Percentiles rank a stretch among this genome's conserved stretches.
Evolutionary conservation across 179 eudicot species (phyloP).

Genomic region (Pouteria campechiana): DNA sequence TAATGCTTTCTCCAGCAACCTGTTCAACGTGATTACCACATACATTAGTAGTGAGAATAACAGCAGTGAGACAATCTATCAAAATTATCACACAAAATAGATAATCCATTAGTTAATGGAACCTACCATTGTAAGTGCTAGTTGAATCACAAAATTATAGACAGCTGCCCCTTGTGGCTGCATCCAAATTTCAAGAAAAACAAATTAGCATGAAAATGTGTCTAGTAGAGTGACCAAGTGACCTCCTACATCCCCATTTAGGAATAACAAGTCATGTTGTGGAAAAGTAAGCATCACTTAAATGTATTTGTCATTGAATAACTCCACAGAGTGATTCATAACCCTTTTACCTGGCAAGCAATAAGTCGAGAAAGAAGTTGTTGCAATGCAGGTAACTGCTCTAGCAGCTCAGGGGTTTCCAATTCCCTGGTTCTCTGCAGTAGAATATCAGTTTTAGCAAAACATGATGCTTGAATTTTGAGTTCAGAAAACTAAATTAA

Average conservation of each 20-base stretch:
- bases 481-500: too few relatives aligned
- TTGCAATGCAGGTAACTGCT: constrained; percentile 25
- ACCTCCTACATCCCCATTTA: too few relatives aligned
- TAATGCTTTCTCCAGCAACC: constrained; percentile 26
- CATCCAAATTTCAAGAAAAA: too few relatives aligned
- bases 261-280: too few relatives aligned
- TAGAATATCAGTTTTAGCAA: too few relatives aligned
- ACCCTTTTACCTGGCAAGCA: constrained; percentile 26
- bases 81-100: background rate
- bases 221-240: too few relatives aligned
- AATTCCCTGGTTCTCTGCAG: constrained; percentile 18
- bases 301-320: too few relatives aligned
- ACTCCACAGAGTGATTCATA: too few relatives aligned
- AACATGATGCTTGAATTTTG: too few relatives aligned
- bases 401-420: constrained; percentile 14
- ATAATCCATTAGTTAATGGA: background rate
- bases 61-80: background rate
- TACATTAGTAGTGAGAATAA: constrained; percentile 5
- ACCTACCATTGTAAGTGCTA: constrained; percentile 21
- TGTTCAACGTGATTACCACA: too few relatives aligned
- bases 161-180: constrained; percentile 19
- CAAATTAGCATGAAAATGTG: too few relatives aligned
- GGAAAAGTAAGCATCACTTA: too few relatives aligned
- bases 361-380: constrained; percentile 24
- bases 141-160: constrained; percentile 17